Evolutionary conservation across 2,329 filamentous ascomycete species (phyloP), one percentile per base, ranked within the genome.

Genomic region (Ophiocordyceps camponoti-saundersi): DNA sequence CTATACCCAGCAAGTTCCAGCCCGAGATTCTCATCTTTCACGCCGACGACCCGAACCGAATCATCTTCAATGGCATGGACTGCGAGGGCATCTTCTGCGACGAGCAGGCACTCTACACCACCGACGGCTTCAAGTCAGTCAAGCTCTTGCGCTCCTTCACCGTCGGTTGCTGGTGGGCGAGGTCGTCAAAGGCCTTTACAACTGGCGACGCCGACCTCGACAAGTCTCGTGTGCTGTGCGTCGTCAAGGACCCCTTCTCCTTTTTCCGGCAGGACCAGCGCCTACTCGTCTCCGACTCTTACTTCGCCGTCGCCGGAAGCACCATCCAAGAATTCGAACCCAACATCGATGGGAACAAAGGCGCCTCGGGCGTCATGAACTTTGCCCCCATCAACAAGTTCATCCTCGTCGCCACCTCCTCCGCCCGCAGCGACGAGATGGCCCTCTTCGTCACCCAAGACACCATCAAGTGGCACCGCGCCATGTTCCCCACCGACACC

Each of bases 381-480:
- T 69, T 95, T 52, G 89, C 86, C 4, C 69, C 80, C 11, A 85
- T 94, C 50, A 94, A 94, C 63, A 85, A 83, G 55, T 95, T 83
- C 59, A 67, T 98, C 30, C 75, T 98, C 40, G 85, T 84, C 16
- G 92, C 90, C 34, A 82, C 85, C 3, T 80, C 82, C 51, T 84
- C 88, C 18, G 71, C 78, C 34, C 79, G 82, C 45, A 94, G 88
- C 12, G 82, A 85, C 54, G 93, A 98, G 65, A 83, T 95, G 73
- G 87, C 87, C 4, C 75, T 98, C 47, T 98, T 85, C 61, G 81
- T 96, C 48, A 88, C 86, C 11, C 79, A 85, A 54, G 87, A 98
- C 61, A 81, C 85, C 13, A 70, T 79, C 46, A 80, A 74, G 47
- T 98, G 92, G 92, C 88, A 96, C 61, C 80, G 88, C 46, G 90